These are phyloP conservation scores for Chionographis japonica DNA, from an alignment of 106 monocot species.

Conservation along the genomic window DNA sequence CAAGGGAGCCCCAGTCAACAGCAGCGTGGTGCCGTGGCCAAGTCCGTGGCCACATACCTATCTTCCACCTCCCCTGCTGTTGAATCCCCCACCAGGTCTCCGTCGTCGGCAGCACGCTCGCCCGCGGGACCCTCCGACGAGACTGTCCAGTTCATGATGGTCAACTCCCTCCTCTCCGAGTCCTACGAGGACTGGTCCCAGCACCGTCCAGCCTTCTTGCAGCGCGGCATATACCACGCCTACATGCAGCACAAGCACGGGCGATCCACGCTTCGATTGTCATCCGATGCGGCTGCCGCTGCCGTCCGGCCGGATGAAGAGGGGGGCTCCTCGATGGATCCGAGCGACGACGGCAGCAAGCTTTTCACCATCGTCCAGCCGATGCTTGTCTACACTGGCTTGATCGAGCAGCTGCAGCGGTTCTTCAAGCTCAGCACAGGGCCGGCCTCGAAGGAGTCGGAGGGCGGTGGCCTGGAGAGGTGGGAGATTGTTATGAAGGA, in stretches of 20 bases:
- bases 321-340: constrained; percentile 22
- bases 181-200: constrained; percentile 79
- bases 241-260: constrained; percentile 80
- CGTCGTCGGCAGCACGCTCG: constrained; percentile 21
- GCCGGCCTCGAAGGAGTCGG: neutral
- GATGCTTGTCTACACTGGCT: constrained; percentile 86
- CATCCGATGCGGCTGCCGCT: constrained; percentile 24
- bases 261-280: constrained; percentile 36
- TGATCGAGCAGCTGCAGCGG: constrained; percentile 88
- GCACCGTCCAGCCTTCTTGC: constrained; percentile 66
- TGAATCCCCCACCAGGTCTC: constrained; percentile 20
- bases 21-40: constrained; percentile 59
- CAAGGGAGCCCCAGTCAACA: constrained; percentile 64
- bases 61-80: constrained; percentile 19
- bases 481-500: constrained; percentile 92
- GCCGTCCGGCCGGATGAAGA: constrained; percentile 10
- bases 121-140: constrained; percentile 44
- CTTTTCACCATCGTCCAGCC: constrained; percentile 61
- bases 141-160: constrained; percentile 99
- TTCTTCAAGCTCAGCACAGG: constrained; percentile 63
- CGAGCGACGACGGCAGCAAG: constrained; percentile 23
- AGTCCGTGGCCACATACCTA: constrained; percentile 53
- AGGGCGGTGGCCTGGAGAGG: constrained; percentile 29
- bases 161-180: constrained; percentile 83
- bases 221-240: constrained; percentile 83